These are phyloP conservation scores for Prunella vulgaris DNA, from an alignment of 257 asterid genomes.

Conservation along the genomic window DNA sequence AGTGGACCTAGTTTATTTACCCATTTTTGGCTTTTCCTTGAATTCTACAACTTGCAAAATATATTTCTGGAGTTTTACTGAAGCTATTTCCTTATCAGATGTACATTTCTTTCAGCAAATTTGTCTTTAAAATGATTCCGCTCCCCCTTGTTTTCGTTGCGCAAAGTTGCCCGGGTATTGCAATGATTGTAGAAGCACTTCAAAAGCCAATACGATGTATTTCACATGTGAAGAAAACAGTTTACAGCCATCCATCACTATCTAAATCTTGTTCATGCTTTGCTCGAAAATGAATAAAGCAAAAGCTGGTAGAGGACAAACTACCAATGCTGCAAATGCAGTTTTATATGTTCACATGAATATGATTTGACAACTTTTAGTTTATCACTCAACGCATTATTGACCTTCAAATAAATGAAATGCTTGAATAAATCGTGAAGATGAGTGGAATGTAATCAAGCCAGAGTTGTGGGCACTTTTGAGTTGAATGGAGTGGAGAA, in stretches of 20 bases:
- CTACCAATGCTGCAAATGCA: too few species aligned
- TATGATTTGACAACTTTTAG: not conserved
- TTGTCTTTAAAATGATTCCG: not conserved
- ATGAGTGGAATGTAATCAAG: not conserved
- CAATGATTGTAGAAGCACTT: too few species aligned
- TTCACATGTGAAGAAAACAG: not conserved
- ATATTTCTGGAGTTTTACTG: not conserved
- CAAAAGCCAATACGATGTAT: too few species aligned
- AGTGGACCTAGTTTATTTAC: slow-evolving; percentile 3
- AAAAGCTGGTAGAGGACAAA: not conserved
- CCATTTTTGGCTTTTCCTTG: not conserved
- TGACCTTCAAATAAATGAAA: too few species aligned
- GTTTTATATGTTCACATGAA: not conserved
- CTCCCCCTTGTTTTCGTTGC: not conserved
- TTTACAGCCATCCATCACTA: not conserved
- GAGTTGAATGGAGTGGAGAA: too few species aligned
- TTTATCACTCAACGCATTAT: too few species aligned
- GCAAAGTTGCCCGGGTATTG: not conserved
- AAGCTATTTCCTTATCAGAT: not conserved
- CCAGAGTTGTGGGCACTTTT: too few species aligned
- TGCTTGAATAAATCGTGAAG: not conserved
- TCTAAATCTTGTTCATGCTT: not conserved
- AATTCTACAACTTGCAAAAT: not conserved
- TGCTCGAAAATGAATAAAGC: slow-evolving; percentile 1
- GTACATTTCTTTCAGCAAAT: not conserved